Conservation (phyloP, 352 stramenopile genomes). For the Peronosclerospora sorghi region DNA sequence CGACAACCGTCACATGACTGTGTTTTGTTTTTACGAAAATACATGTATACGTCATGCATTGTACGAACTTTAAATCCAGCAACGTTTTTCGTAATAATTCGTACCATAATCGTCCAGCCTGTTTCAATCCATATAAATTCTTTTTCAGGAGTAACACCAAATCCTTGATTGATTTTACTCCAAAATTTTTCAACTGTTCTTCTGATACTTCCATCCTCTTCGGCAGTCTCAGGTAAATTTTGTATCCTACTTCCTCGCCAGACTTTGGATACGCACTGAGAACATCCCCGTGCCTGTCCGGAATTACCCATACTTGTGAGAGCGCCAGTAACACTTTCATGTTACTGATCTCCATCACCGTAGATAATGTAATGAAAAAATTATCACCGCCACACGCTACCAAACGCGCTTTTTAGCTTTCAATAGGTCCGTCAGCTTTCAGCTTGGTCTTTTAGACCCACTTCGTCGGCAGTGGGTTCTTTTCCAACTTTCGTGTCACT, state of each 20-base stretch:
- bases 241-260: no score
- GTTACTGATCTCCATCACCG: neutral
- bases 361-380: neutral
- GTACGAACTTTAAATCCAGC: slow-evolving; percentile 4
- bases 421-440: neutral
- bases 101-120: neutral
- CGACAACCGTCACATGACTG: slow-evolving; percentile 6
- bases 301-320: no score
- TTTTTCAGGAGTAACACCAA: neutral
- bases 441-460: no score
- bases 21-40: slow-evolving; percentile 5
- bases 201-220: no score
- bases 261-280: no score
- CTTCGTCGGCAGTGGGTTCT: no score
- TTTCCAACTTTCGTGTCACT: no score
- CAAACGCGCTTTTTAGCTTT: neutral
- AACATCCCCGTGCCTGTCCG: no score
- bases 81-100: neutral
- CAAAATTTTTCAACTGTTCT: neutral
- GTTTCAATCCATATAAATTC: neutral
- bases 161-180: neutral
- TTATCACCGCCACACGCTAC: neutral
- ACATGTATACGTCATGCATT: slow-evolving; percentile 12
- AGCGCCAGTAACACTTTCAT: neutral
- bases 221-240: no score